A percentile compares a stretch with the other conserved stretches of the same genome.
These are phyloP conservation scores for Termitomyces sp. DNA, from an alignment of 768 basidiomycete species.

Conservation along the genomic window DNA sequence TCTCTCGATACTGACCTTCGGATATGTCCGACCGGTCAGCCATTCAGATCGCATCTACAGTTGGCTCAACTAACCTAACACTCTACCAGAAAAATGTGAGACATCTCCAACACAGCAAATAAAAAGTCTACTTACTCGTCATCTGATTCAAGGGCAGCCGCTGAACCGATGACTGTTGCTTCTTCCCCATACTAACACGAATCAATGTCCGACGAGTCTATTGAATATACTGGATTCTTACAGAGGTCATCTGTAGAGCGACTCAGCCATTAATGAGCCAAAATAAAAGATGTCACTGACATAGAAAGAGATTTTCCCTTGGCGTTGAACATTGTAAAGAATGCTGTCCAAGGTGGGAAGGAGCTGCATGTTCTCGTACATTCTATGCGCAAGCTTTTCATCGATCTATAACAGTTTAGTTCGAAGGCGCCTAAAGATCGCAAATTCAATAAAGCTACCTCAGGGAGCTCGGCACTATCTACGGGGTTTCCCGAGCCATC, in stretches of 20 bases:
- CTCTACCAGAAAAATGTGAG: slow-evolving; percentile 33
- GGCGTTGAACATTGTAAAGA: slow-evolving; percentile 88
- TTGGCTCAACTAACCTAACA: slow-evolving; percentile 50
- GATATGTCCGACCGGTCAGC: slow-evolving; percentile 2
- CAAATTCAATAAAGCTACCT: slow-evolving; percentile 35
- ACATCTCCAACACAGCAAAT: background rate
- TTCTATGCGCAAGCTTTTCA: slow-evolving; percentile 55
- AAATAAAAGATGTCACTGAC: slow-evolving; percentile 36
- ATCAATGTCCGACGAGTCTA: background rate
- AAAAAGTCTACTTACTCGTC: slow-evolving; percentile 64
- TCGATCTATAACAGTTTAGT: slow-evolving; percentile 48
- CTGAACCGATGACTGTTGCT: slow-evolving; percentile 84
- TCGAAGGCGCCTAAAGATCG: background rate
- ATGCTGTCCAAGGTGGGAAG: slow-evolving; percentile 83
- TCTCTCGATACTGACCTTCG: slow-evolving; percentile 86
- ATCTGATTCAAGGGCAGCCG: slow-evolving; percentile 73
- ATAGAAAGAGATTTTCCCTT: slow-evolving; percentile 90
- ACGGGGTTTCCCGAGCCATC: slow-evolving; percentile 75
- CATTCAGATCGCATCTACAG: background rate
- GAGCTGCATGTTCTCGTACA: slow-evolving; percentile 79
- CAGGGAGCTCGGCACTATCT: slow-evolving; percentile 69
- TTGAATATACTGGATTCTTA: slow-evolving; percentile 7
- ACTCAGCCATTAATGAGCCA: background rate
- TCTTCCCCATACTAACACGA: slow-evolving; percentile 75
- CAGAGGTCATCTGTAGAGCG: slow-evolving; percentile 68